Conservation (phyloP, 768 basidiomycete genomes). For the Suillus subluteus region DNA sequence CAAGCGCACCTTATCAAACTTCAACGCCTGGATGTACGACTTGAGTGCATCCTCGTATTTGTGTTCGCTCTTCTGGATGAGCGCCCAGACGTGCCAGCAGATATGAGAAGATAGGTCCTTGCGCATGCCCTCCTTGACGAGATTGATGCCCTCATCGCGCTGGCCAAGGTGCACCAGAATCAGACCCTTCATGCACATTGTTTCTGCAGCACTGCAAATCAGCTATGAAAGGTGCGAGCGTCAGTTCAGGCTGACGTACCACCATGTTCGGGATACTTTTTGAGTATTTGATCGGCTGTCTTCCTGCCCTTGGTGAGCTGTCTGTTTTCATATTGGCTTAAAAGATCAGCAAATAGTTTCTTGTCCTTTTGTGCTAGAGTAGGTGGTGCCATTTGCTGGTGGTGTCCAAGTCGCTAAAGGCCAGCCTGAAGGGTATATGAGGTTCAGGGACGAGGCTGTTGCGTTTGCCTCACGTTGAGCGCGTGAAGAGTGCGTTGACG, state of each 20-base stretch:
- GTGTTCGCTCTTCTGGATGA: slow-evolving; percentile 92
- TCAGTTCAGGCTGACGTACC: slow-evolving; percentile 54
- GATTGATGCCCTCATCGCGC: slow-evolving; percentile 79
- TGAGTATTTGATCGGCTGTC: slow-evolving; percentile 90
- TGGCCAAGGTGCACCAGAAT: slow-evolving; percentile 79
- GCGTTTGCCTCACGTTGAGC: slow-evolving; percentile 9
- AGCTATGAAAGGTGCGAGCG: background rate
- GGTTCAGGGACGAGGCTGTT: slow-evolving; percentile 3
- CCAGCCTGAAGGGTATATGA: slow-evolving; percentile 1
- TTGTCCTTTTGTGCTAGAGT: slow-evolving; percentile 80
- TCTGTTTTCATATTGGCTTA: slow-evolving; percentile 86
- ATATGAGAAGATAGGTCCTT: slow-evolving; percentile 89
- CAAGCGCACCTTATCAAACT: slow-evolving; percentile 79
- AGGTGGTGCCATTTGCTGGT: slow-evolving; percentile 25
- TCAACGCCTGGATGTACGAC: slow-evolving; percentile 87
- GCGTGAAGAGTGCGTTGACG: slow-evolving; percentile 5
- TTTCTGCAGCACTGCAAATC: slow-evolving; percentile 57
- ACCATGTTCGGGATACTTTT: slow-evolving; percentile 95
- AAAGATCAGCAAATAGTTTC: slow-evolving; percentile 81
- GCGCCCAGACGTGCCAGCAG: slow-evolving; percentile 97
- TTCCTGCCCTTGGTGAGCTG: slow-evolving; percentile 90
- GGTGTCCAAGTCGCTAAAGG: background rate
- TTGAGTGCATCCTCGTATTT: slow-evolving; percentile 94
- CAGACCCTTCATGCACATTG: slow-evolving; percentile 95
- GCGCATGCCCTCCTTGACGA: slow-evolving; percentile 83